Base-by-base conservation (phyloP, 2,329 filamentous ascomycete genomes). In the Sporothrix sp. region DNA sequence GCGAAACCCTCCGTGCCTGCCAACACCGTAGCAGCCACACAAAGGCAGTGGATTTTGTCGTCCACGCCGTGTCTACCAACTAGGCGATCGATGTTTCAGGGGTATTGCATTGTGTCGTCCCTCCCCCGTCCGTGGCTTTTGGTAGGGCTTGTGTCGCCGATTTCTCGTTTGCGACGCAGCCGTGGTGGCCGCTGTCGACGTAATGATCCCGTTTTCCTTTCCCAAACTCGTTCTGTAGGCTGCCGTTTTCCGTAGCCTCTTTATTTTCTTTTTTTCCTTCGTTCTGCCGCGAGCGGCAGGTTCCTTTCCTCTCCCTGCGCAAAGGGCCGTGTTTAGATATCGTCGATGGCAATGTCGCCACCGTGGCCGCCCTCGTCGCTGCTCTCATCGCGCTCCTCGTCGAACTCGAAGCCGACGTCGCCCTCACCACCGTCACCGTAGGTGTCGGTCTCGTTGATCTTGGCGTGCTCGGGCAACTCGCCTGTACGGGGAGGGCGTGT, bases 391-490 rank as follows among this genome's bases (percentile, higher is more conserved):
- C 84, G 76, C 70, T 95, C 91, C 69, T 97, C 90, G 73, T 94
- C 93, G 75, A 97, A 97, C 74, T 97, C 93, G 76, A 98, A 95
- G 72, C 93, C 93, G 73, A 86, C 88, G 65, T 95, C 88, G 70
- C 93, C 91, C 68, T 95, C 85, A 69, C 89, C 90, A 68, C 90
- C 87, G 70, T 90, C 87, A 64, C 87, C 81, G 65, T 85, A 95
- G 43, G 88, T 95, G 71, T 97, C 93, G 58, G 89, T 95, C 81
- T 98, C 93, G 81, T 98, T 98, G 81, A 98, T 98, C 85, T 97
- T 97, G 68, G 93, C 93, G 64, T 82, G 86, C 74, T 97, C 93
- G 60, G 93, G 93, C 54, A 98, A 78, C 72, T 98, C 93, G 69
- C 93, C 93, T 55, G 13, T n/a, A 8, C n/a, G 8, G 11, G 13